phyloP scores from a whole-genome alignment of 805 yeast species.

The Phaffomyces thermotolerans region DNA sequence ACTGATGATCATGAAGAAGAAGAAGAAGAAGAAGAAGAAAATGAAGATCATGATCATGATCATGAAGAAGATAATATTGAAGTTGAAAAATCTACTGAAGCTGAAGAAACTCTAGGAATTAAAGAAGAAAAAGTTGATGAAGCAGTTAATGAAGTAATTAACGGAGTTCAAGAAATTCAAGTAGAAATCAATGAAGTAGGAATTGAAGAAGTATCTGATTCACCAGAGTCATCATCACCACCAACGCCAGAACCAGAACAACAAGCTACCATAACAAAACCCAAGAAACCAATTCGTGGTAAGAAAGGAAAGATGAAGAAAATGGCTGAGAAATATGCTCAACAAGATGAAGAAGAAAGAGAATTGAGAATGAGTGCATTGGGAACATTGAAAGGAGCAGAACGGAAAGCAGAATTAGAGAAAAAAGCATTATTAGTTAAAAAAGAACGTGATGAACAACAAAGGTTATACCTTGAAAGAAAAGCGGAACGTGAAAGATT shows the following conservation, averaged over 20 bases:
- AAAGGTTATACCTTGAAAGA: conserved; percentile 33
- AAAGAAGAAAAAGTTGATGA: conserved; percentile 4
- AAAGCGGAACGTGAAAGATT: conserved; percentile 12
- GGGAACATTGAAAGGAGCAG: conserved; percentile 60
- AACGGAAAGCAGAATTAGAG: conserved; percentile 25
- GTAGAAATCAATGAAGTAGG: too few species aligned
- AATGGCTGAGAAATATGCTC: conserved; percentile 74
- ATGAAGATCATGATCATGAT: neutral
- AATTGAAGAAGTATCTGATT: neutral
- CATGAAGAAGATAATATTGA: neutral
- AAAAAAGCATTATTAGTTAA: conserved; percentile 28
- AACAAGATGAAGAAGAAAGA: conserved; percentile 89
- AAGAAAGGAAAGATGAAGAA: conserved; percentile 79
- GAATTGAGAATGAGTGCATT: conserved; percentile 65
- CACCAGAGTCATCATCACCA: neutral
- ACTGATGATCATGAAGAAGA: conserved; percentile 12
- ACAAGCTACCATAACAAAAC: neutral
- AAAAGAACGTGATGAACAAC: conserved; percentile 28
- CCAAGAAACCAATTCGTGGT: conserved; percentile 55
- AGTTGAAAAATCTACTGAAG: conserved; percentile 3
- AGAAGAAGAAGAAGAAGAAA: neutral
- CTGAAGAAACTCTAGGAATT: conserved; percentile 11
- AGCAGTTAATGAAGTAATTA: conserved; percentile 1
- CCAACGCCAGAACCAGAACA: neutral
- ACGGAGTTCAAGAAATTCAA: neutral